Evolutionary conservation across 345 rosid species (phyloP), one percentile per base, ranked within the genome.

Genomic region (Melastoma malabathricum): DNA sequence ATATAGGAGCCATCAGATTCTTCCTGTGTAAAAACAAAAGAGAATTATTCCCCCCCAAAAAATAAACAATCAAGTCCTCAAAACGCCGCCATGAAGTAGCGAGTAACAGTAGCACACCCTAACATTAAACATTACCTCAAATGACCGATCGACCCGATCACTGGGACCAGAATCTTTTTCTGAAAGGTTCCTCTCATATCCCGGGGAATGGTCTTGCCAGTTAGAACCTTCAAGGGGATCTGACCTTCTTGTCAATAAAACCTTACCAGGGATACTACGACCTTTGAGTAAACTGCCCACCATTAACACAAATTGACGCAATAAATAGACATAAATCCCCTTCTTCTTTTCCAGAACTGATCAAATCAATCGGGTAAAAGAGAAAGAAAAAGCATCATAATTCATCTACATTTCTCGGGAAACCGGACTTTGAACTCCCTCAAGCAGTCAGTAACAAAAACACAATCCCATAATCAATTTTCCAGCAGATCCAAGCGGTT

Each of bases 221-320:
- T 59, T 64, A 5, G 66, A 65, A 51, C 67, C 25, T 22, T 63
- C 88, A 23, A 69, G 62, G 22, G 78, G 82, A 59, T 86, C 96
- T 6, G 81, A 53, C 69, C 82, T 84, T 68, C 93, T 79, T 57
- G 93, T 80, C 64, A 92, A 55, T 58, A 82, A 70, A 15, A 82
- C 79, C 71, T 87, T 84, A 46, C 96, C 98, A 12, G 93, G 96
- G 59, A 87, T 82, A 72, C 87, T 82, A 20, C 95, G 87, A 29
- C 98, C 98, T 64, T 80, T 82, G 29, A 82, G 95, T 72, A 92
- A 61, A 75, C 98, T 92, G 31, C 5, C 18, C 43, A 60, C n/a
- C 15, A 13, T 0, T 0, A 0, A 39, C 25, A 22, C 25, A 22
- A 22, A 22, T 22, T 22, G 25, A 22, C 25, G 25, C 25, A 22